These are phyloP conservation scores for Botrytis elliptica DNA, from an alignment of 2,329 filamentous ascomycete species.

Conservation along the genomic window DNA sequence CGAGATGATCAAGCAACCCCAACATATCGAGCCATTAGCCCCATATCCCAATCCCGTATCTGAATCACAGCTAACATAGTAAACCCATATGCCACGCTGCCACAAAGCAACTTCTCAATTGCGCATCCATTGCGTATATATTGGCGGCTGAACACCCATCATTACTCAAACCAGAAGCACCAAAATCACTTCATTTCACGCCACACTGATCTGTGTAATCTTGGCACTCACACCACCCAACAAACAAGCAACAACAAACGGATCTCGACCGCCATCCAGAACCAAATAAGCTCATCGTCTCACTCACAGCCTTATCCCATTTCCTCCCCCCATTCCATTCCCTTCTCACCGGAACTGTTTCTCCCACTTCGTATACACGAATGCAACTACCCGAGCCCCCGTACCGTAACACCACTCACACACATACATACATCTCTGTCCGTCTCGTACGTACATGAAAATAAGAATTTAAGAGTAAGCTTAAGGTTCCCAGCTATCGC, in stretches of 20 bases:
- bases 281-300: background rate
- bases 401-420: background rate
- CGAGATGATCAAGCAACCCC: background rate
- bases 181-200: background rate
- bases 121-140: background rate
- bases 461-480: background rate
- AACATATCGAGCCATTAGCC: background rate
- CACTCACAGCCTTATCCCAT: background rate
- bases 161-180: background rate
- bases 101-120: background rate
- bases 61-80: background rate
- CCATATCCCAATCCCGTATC: background rate
- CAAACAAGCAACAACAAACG: background rate
- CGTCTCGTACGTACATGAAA: background rate
- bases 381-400: background rate
- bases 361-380: background rate
- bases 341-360: background rate
- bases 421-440: background rate
- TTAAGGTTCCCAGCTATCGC: background rate
- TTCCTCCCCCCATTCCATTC: background rate
- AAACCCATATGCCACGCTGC: background rate
- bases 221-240: background rate
- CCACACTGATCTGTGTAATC: background rate
- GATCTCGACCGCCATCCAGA: background rate
- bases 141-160: background rate